Evolutionary conservation across 352 stramenopile species (phyloP), one percentile per base, ranked within the genome.

Genomic region (Albugo laibachii): DNA sequence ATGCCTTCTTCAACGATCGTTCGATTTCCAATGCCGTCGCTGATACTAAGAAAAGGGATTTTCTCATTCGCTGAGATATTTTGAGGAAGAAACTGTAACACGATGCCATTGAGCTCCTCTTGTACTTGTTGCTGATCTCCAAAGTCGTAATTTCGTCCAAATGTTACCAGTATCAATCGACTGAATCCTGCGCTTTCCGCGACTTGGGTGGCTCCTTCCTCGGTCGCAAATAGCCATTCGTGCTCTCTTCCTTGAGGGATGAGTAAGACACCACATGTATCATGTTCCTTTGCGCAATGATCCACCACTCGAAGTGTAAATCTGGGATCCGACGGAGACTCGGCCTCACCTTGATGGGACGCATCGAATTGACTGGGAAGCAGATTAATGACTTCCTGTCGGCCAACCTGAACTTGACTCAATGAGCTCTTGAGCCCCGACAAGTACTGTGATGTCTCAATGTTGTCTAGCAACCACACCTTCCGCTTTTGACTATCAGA

Each of bases 161-260:
- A 61, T 11, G 54, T 53, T 15, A 88, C 74, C 21, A 82, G 55
- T 48, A 91, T 77, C 4, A 91, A 58, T 16, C 77, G 70, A n/a
- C 57, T 72, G 47, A 82, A 87, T 10, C 68, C 70, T 45, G 74
- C 69, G 14, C 65, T 62, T 4, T 49, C 49, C 15, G 70, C 78
- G 11, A 91, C 55, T 36, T 88, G 63, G 12, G 59, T 57, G 11
- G 69, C 63, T 21, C 77, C 74, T 35, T 86, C 66, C 41, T 83
- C 67, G 2, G 65, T 79, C 16, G 68, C 61, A 43, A 91, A 91
- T 56, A 83, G 69, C 63, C 62, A 87, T 54, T 89, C 76, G 51
- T 83, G 66, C 63, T 91, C 78, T 19, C 66, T 68, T 37, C 78
- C 78, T 48, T 87, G 72, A 0, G 78, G 78, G 38, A 87, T 77